Base-by-base conservation (phyloP, 805 yeast genomes). In the Starmerella sirachaensis region DNA sequence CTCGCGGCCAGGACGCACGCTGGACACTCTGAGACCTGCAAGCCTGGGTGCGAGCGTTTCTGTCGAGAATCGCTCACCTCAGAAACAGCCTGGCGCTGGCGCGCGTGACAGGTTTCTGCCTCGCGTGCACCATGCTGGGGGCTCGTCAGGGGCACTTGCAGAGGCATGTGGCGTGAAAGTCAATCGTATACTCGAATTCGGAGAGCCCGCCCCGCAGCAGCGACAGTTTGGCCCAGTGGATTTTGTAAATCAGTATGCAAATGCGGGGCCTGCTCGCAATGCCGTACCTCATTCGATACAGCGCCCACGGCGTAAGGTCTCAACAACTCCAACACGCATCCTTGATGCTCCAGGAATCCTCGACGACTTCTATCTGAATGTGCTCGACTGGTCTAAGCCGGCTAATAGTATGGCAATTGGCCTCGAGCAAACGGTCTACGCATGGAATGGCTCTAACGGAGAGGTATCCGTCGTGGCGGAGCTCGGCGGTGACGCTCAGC, bases 341-440 rank as follows among this genome's bases (percentile, higher is more conserved):
- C 65, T 91, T 28, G 98, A 91, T 61, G 98, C 97, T 0, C 98
- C 98, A 0, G 95, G 94, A 0, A 69, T 86, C 41, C 69, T 78
- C 17, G 94, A 91, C 58, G 98, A 91, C 61, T 91, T 85, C 58
- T 91, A 88, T 57, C 66, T 85, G 37, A 85, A 85, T 54, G 64
- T 88, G 28, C 58, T 91, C 37, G 74, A 85, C 43, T 91, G 98
- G 97, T 85, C 95, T 6, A 63, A 64, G 46, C 73, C 76, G 21
- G 17, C 19, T 18, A 84, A 88, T 57, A 64, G 77, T 30, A 64
- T 91, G 22, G 96, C 94, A 1, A 80, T 91, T 53, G 98, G 94
- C 1, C 64, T 91, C 35, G 93, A 79, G 38, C 74, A 72, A 40
- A 67, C 79, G 3, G 80, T 91, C 11, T 91, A 88, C 54, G 75